phyloP scores from a whole-genome alignment of 345 rosid species.

The Camelina sativa region DNA sequence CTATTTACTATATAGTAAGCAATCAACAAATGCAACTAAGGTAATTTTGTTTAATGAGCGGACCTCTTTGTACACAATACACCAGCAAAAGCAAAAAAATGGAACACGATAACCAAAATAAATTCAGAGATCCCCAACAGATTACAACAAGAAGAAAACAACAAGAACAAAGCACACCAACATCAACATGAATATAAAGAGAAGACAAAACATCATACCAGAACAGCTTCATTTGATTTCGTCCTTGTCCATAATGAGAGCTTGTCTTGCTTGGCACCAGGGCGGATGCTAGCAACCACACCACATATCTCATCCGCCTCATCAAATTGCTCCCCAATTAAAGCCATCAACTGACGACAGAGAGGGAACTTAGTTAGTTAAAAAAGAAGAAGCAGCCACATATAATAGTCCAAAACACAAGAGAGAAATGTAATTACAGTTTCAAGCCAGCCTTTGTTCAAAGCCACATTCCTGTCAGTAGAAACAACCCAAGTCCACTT shows the following conservation, averaged over 20 bases:
- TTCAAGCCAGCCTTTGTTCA: slow-evolving; percentile 87
- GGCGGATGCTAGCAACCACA: slow-evolving; percentile 92
- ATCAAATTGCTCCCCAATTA: slow-evolving; percentile 94
- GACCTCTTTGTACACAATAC: too few species aligned
- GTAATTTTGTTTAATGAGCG: too few species aligned
- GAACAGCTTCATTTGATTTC: slow-evolving; percentile 88
- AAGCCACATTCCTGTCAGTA: slow-evolving; percentile 52
- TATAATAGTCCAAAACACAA: background rate
- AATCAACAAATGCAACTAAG: too few species aligned
- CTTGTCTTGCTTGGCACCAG: slow-evolving; percentile 60
- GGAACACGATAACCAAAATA: background rate
- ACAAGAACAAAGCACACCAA: slow-evolving; percentile 1
- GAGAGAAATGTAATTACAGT: slow-evolving; percentile 48
- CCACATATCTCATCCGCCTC: slow-evolving; percentile 93
- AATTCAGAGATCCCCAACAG: slow-evolving; percentile 5
- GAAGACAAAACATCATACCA: slow-evolving; percentile 51
- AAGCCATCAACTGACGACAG: slow-evolving; percentile 70
- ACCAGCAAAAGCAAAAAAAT: background rate
- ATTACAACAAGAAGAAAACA: background rate
- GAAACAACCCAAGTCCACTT: slow-evolving; percentile 87
- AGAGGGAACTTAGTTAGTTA: background rate
- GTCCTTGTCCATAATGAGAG: slow-evolving; percentile 91
- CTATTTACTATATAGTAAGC: background rate
- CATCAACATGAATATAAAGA: slow-evolving; percentile 10
- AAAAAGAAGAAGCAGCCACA: background rate